Base-by-base conservation (phyloP, 345 rosid species). In the Pugionium dolabratum region DNA sequence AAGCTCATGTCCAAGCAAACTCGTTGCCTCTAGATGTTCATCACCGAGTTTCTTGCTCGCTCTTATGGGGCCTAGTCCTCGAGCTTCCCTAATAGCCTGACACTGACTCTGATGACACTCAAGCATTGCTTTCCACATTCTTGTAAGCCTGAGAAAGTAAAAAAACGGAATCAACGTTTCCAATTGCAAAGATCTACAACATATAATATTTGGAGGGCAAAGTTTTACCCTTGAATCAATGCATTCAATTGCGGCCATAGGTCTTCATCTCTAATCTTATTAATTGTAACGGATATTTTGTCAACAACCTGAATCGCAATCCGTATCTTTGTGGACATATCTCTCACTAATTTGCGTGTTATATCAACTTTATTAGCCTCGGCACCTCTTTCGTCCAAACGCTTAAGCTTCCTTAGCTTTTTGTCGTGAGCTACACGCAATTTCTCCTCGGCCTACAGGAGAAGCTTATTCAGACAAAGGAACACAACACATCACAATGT, bases 101-200 rank as follows among this genome's bases (percentile, higher is more conserved):
- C 85, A 86, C 76, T 91, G 99, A 76, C 25, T 78, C 11, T 65
- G 91, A 74, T 95, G 98, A 66, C 99, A 95, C 40, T 87, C 94
- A 10, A 87, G 92, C 96, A 95, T 89, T 4, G 76, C 50, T 78
- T 72, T 95, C 99, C 99, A 95, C 99, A 95, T 95, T 82, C 86
- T 83, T 28, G 79, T 82, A 61, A 95, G 79, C 83, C 99, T 95
- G 80, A 52, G 40, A 68, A 34, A 18, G 18, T 18, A 18, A 18
- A 2, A 54, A 34, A 48, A 10, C 10, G 5, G 1, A 30, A 30
- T 51, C 61, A 69, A 63, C 37, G 48, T 49, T 9, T 48, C 5
- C 35, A 25, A 5, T 9, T 31, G 25, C 29, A 43, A 3, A 55
- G 4, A 66, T 62, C 54, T 37, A 18, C 26, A 34, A 9, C 52